These are phyloP conservation scores for Picochlorum sp. DNA, from an alignment of 139 green algal genomes.

Conservation along the genomic window DNA sequence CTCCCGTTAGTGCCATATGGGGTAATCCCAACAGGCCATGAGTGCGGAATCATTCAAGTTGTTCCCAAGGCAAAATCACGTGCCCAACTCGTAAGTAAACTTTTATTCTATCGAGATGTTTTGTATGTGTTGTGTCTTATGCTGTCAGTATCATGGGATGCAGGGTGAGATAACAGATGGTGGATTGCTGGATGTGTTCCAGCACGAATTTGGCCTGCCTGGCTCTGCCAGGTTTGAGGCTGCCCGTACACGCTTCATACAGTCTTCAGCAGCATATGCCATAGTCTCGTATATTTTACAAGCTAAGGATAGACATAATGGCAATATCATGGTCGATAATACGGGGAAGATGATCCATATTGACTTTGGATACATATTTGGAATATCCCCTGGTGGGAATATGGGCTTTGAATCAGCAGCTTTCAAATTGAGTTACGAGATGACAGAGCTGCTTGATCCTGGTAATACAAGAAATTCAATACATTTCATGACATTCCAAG, in stretches of 20 bases:
- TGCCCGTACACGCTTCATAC: constrained; percentile 83
- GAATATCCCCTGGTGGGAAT: constrained; percentile 63
- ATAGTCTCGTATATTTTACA: constrained; percentile 84
- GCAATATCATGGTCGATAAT: constrained; percentile 92
- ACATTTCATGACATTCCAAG: constrained; percentile 40
- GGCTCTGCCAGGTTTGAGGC: constrained; percentile 71
- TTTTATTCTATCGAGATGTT: not conserved
- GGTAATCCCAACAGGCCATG: constrained; percentile 91
- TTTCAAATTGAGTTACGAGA: constrained; percentile 97
- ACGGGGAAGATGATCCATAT: constrained; percentile 94
- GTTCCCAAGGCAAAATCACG: constrained; percentile 75
- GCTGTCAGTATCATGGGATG: constrained; percentile 23
- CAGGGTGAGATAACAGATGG: constrained; percentile 80
- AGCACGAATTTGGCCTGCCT: constrained; percentile 72
- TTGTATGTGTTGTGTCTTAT: constrained; percentile 63
- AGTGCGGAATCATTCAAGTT: constrained; percentile 91
- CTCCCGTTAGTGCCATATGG: constrained; percentile 91
- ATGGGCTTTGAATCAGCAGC: constrained; percentile 88
- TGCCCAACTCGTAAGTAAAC: constrained; percentile 25
- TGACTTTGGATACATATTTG: constrained; percentile 99
- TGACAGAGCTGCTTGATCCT: constrained; percentile 96
- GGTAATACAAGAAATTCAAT: constrained; percentile 25
- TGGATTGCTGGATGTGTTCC: constrained; percentile 90
- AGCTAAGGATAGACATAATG: constrained; percentile 95
- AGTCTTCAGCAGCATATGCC: constrained; percentile 68